Base-by-base conservation (phyloP, 2,329 filamentous ascomycete genomes). In the Alternaria brassicae region DNA sequence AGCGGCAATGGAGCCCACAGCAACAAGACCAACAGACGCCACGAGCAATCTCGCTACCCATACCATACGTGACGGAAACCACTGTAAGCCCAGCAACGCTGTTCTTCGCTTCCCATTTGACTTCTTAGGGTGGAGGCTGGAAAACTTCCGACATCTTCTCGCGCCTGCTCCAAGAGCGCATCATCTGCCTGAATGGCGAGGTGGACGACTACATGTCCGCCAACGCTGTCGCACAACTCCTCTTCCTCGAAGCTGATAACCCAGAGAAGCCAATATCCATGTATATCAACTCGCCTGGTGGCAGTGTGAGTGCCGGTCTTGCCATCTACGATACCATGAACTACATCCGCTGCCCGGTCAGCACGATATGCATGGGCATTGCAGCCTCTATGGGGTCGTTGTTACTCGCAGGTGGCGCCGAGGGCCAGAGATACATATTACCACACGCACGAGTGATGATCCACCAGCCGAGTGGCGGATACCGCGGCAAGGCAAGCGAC, bases 301-400 rank as follows among this genome's bases (percentile, higher is more conserved):
- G 95, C 56, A 94, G 91, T 40, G 93, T 99, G 39, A 94, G 91
- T 62, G 94, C 95, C 58, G 83, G 83, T 3, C 82, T 89, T 60
- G 93, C 95, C 25, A 98, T 99, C 72, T 99, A 99, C 84, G 95
- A 99, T 77, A 99, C 95, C 12, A 98, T 99, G 94, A 89, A 90
- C 69, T 99, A 99, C 79, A 98, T 99, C 75, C 89, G 90, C 61
- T 91, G 91, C 3, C 92, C 94, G 1, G 93, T 99, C 0, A 94
- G 91, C 41, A 99, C 95, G 0, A 95, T 99, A 28, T 98, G 95
- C 73, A 87, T 99, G 41, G 95, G 95, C 7, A 92, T 96, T 72
- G 95, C 96, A 0, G 94, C 95, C 1, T 95, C 91, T 3, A 99
- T 99, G 95, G 95, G 93, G 6, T 92, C 90, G 1, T 84, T 99